These are phyloP conservation scores for Adenanthera pavonina DNA, from an alignment of 306 rosid species.

Conservation along the genomic window DNA sequence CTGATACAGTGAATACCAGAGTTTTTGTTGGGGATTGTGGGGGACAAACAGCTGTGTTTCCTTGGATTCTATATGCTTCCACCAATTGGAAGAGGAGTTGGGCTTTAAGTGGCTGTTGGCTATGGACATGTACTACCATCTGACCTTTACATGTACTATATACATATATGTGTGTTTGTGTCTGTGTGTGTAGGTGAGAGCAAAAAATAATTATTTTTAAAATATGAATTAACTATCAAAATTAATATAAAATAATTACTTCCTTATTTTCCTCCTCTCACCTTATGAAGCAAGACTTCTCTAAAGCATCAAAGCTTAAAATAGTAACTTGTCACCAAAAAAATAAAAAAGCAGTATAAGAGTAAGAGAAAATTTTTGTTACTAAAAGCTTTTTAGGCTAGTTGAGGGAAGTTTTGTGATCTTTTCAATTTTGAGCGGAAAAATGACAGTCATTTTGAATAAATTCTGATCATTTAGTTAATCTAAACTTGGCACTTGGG, in stretches of 20 bases:
- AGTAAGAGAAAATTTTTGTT: background rate
- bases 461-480: background rate
- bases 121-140: slow-evolving; percentile 38
- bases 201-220: background rate
- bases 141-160: slow-evolving; percentile 39
- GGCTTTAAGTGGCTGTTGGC: slow-evolving; percentile 66
- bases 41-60: slow-evolving; percentile 62
- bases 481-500: background rate
- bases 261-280: background rate
- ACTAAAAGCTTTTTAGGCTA: background rate
- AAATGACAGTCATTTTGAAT: background rate
- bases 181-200: background rate
- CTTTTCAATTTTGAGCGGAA: background rate
- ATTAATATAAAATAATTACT: background rate
- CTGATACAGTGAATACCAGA: slow-evolving; percentile 53
- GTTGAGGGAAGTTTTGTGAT: background rate
- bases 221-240: background rate
- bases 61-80: slow-evolving; percentile 82
- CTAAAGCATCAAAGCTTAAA: background rate
- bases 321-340: background rate
- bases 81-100: slow-evolving; percentile 47
- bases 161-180: slow-evolving; percentile 19
- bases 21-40: slow-evolving; percentile 62
- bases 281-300: background rate
- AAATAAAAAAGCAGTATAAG: no score